A percentile compares a stretch with the other conserved stretches of the same genome.
Conservation (phyloP, 2,329 filamentous ascomycete species). For the Trichoderma cornu-damae region DNA sequence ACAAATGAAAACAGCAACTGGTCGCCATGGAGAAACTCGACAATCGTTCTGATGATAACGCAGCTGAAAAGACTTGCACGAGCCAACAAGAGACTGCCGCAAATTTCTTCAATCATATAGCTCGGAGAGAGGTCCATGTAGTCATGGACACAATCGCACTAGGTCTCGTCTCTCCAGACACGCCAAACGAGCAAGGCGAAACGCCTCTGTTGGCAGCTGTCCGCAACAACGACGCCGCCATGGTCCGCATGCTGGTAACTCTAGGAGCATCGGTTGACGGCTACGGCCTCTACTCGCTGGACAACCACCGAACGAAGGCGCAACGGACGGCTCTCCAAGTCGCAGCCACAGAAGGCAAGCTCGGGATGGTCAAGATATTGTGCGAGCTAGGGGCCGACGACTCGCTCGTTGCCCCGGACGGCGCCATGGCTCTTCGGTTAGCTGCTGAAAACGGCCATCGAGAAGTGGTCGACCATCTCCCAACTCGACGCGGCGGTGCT, state of each 20-base stretch:
- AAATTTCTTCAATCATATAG: slow-evolving; percentile 2
- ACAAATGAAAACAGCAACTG: not conserved
- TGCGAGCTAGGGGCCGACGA: slow-evolving; percentile 41
- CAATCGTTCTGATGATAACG: not conserved
- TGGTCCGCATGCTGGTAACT: not conserved
- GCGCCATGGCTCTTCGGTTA: slow-evolving; percentile 41
- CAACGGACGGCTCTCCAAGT: slow-evolving; percentile 42
- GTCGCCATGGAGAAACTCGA: not conserved
- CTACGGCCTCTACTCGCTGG: slow-evolving; percentile 20
- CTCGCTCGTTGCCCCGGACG: slow-evolving; percentile 40
- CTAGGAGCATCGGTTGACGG: slow-evolving; percentile 29
- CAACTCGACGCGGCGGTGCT: slow-evolving; percentile 35
- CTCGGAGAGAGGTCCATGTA: not conserved
- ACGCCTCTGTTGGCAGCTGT: slow-evolving; percentile 10
- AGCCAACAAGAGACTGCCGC: not conserved
- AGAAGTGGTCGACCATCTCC: slow-evolving; percentile 42
- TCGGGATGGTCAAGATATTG: slow-evolving; percentile 39
- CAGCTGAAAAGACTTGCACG: too few species aligned
- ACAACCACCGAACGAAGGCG: slow-evolving; percentile 24
- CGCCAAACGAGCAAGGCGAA: not conserved
- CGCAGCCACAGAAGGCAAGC: slow-evolving; percentile 38
- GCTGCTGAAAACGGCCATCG: slow-evolving; percentile 38
- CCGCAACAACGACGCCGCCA: not conserved
- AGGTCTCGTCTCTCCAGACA: not conserved
- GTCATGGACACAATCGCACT: not conserved